Base-by-base conservation (phyloP, 2,329 filamentous ascomycete species). In the Onygenales sp. region DNA sequence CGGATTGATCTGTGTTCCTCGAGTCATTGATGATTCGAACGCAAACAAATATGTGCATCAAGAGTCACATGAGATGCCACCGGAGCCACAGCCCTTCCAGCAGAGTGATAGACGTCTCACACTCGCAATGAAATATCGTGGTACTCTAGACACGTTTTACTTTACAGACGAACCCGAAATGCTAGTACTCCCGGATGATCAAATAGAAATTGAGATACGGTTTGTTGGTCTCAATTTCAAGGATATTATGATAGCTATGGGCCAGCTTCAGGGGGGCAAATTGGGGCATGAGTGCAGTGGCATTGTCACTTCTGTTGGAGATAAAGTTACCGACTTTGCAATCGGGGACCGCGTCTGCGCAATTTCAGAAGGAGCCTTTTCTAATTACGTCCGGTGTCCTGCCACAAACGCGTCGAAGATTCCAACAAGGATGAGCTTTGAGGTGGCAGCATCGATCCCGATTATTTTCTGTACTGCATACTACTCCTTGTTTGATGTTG, bases 171-270 rank as follows among this genome's bases (percentile, higher is more conserved):
- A 59, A 33, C 42, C 14, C 39, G 6, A 11, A 21, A n/a, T 6
- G 8, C 14, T 14, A 14, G 34, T 1, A 13, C 51, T 60, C 13
- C 44, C 33, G 3, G 56, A 57, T 4, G 40, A 57, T 10, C 52
- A 58, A n/a, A 57, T 66, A 17, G 62, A 65, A 48, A 56, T 65
- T 34, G 58, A 65, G 31, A 52, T 62, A 6, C 48, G 42, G 3
- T 57, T 57, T 5, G 54, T 52, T 11, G 59, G 58, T n/a, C 47
- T 63, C 8, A 63, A 60, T 54, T 63, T 62, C 52, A 56, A 56
- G 37, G 61, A 61, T 49, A 52, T 57, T 44, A 17, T 57, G 37
- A 40, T 55, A 52, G 50, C 51, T 21, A 49, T 56, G 36, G 53
- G 54, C n/a, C 51, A 56, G 17, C 40, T 53, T 13, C 43, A 51